Evolutionary conservation across 2,329 filamentous ascomycete species (phyloP).

Genomic region (Venturia oleaginea): DNA sequence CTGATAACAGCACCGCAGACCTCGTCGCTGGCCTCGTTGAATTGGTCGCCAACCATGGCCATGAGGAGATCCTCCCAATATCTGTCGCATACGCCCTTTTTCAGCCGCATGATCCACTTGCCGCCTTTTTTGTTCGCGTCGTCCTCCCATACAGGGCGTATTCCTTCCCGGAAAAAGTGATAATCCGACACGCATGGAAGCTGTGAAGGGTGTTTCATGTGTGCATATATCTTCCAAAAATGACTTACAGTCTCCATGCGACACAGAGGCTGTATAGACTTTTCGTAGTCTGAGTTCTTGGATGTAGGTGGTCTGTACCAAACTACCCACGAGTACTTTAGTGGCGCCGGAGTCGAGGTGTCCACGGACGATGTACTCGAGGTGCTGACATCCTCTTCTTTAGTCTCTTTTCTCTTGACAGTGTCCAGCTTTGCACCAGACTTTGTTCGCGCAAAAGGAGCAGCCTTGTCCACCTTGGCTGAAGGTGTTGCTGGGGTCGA

Average conservation of each 20-base stretch:
- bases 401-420: slow-evolving; percentile 39
- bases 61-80: slow-evolving; percentile 95
- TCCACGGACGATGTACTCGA: slow-evolving; percentile 32
- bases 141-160: slow-evolving; percentile 97
- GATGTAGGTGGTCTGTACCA: slow-evolving; percentile 96
- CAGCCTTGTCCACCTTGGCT: slow-evolving; percentile 51
- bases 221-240: slow-evolving; percentile 81
- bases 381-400: slow-evolving; percentile 29
- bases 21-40: slow-evolving; percentile 84
- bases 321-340: slow-evolving; percentile 88
- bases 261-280: slow-evolving; percentile 83
- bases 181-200: slow-evolving; percentile 93
- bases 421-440: slow-evolving; percentile 28
- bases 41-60: slow-evolving; percentile 88
- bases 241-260: slow-evolving; percentile 75
- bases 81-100: slow-evolving; percentile 92
- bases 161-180: slow-evolving; percentile 94
- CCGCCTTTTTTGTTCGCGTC: slow-evolving; percentile 92
- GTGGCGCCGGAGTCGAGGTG: slow-evolving; percentile 34
- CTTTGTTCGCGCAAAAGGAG: slow-evolving; percentile 12
- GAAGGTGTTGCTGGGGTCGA: slow-evolving; percentile 37
- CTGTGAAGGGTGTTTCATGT: slow-evolving; percentile 80
- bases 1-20: slow-evolving; percentile 92
- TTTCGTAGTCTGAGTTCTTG: slow-evolving; percentile 97
- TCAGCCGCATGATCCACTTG: slow-evolving; percentile 94